Conservation (phyloP, 306 rosid species). For the Styphnolobium japonicum region DNA sequence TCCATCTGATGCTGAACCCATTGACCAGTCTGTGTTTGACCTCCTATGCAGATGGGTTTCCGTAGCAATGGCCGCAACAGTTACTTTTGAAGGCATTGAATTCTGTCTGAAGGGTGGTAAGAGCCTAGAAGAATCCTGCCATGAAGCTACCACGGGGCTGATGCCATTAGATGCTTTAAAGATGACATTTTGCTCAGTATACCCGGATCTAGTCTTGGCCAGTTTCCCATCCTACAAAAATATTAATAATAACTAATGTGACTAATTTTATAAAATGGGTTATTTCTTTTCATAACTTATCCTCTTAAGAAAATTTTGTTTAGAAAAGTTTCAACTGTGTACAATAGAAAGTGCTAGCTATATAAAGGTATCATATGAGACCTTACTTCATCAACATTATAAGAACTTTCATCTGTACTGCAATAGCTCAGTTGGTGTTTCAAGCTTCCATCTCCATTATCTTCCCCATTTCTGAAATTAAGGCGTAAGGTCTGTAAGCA, state of each 20-base stretch:
- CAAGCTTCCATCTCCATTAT: constrained; percentile 59
- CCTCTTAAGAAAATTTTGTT: background rate
- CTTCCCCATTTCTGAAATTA: constrained; percentile 64
- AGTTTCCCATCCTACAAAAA: constrained; percentile 42
- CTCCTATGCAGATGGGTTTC: constrained; percentile 47
- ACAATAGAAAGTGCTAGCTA: background rate
- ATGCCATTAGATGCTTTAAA: background rate
- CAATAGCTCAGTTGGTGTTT: constrained; percentile 54
- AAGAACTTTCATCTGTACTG: constrained; percentile 60
- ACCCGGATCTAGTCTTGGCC: constrained; percentile 32
- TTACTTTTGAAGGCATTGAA: constrained; percentile 41
- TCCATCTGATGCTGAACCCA: constrained; percentile 80
- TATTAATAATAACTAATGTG: constrained; percentile 17
- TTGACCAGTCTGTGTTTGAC: constrained; percentile 72
- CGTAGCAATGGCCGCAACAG: constrained; percentile 29
- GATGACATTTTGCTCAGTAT: constrained; percentile 48
- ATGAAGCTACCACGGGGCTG: too few relatives aligned
- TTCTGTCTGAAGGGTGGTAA: constrained; percentile 28
- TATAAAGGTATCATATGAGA: constrained; percentile 28
- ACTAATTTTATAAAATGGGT: constrained; percentile 2
- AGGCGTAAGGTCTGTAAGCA: constrained; percentile 7
- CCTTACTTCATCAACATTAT: constrained; percentile 66
- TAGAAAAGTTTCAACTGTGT: constrained; percentile 3
- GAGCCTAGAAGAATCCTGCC: too few relatives aligned
- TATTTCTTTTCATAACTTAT: background rate